These are phyloP conservation scores for Suhomyces bribrorum DNA, from an alignment of 1,139 yeast species.

Conservation along the genomic window DNA sequence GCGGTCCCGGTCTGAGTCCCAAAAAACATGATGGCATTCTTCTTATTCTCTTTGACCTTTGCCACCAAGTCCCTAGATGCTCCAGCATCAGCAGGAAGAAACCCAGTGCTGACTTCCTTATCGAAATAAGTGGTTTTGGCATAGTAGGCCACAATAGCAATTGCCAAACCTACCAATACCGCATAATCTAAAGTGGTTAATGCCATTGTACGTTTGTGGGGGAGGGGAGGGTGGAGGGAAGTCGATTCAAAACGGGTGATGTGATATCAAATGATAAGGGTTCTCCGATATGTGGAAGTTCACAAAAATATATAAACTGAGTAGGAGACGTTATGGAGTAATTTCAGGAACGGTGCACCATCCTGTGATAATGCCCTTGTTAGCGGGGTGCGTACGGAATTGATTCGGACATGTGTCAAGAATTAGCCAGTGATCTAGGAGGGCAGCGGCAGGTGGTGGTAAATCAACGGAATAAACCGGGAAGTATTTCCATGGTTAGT, in stretches of 20 bases:
- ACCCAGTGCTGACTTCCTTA: constrained; percentile 38
- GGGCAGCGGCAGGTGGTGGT: too few relatives aligned
- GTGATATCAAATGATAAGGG: too few relatives aligned
- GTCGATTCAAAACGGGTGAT: not conserved
- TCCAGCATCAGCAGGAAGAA: constrained; percentile 36
- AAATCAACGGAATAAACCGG: too few relatives aligned
- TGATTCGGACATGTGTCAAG: not conserved
- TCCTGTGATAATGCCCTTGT: constrained; percentile 1
- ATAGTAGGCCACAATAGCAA: constrained; percentile 66
- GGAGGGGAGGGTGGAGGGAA: not conserved
- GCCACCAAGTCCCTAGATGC: constrained; percentile 65
- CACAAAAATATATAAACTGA: too few relatives aligned
- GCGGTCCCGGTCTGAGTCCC: constrained; percentile 99
- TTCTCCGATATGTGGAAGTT: too few relatives aligned
- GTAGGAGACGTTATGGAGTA: too few relatives aligned
- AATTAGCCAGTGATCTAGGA: too few relatives aligned
- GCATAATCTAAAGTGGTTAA: constrained; percentile 71
- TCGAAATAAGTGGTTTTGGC: constrained; percentile 63
- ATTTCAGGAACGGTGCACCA: too few relatives aligned
- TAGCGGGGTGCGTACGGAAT: not conserved
- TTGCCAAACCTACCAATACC: constrained; percentile 64
- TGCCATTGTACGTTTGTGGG: constrained; percentile 35
- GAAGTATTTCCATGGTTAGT: too few relatives aligned
- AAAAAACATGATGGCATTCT: constrained; percentile 78
- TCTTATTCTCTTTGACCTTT: constrained; percentile 60